Base-by-base conservation (phyloP, 495 filamentous ascomycete species). In the Daldinia childiae region DNA sequence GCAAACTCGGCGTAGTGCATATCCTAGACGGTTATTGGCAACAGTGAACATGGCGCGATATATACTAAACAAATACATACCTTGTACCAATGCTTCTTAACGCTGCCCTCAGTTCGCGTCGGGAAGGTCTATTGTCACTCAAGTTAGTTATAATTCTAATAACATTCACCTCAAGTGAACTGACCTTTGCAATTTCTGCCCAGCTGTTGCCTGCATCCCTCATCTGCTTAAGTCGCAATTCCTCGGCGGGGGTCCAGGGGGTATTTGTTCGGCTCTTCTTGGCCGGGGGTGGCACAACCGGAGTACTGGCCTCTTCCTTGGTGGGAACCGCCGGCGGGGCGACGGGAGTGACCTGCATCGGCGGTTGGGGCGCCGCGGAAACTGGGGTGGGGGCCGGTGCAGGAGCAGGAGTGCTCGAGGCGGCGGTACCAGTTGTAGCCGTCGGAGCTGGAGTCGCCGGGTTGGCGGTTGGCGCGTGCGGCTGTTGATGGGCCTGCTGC, bases 41-140 rank as follows among this genome's bases (percentile, higher is more conserved):
- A 65, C 45, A 26, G 26, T 15, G 21, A 64, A 64, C 73, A 55
- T 55, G 69, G 58, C 45, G 58, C 58, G 51, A 3, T 60, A 62
- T 3, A 51, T 64, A 60, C 27, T 32, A 21, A 38, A 27, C 36
- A 59, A 41, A 19, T 19, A 74, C 82, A 58, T 85, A 94, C 94
- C 87, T 99, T 99, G 79, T 99, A 99, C 95, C 95, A 99, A 79
- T 99, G 95, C 83, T 99, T 99, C 86, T 99, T 99, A 11, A 99
- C 95, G 75, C 93, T 97, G 17, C 95, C 95, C 79, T 99, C 95
- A 24, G 95, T 99, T 71, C 95, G 86, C 17, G 87, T 89, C 15
- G 95, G 95, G 80, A 99, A 99, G 9, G 91, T 94, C 93, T 96
- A 38, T 8, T 43, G 76, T 43, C 6, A 27, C 41, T 74, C 61